phyloP scores from a whole-genome alignment of 768 basidiomycete genomes.

The Termitomyces sp. region DNA sequence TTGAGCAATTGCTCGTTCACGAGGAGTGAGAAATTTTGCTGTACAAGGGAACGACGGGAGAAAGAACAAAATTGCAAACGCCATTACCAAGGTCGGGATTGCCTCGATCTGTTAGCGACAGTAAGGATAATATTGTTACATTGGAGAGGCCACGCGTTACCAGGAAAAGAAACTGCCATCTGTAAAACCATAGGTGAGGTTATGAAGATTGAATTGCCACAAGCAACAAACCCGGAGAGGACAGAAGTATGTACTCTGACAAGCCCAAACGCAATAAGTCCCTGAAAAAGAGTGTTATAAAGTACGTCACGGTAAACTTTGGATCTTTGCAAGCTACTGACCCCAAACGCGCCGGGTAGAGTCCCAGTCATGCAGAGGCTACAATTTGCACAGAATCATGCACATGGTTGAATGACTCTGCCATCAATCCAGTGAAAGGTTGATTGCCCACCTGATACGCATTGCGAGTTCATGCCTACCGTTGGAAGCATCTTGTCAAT shows the following conservation, averaged over 20 bases:
- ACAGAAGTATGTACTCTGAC: slow-evolving; percentile 48
- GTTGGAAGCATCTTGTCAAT: not conserved
- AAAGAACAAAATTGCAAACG: slow-evolving; percentile 41
- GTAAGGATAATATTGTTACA: not conserved
- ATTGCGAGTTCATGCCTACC: slow-evolving; percentile 46
- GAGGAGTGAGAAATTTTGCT: slow-evolving; percentile 46
- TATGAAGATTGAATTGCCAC: slow-evolving; percentile 14
- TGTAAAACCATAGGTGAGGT: slow-evolving; percentile 14
- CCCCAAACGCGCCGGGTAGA: slow-evolving; percentile 52
- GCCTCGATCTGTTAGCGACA: slow-evolving; percentile 41
- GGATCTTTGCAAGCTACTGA: slow-evolving; percentile 13
- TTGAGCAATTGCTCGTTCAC: slow-evolving; percentile 53
- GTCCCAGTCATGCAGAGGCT: slow-evolving; percentile 60
- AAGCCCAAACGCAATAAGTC: slow-evolving; percentile 53
- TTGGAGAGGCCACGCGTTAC: slow-evolving; percentile 22
- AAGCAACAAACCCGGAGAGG: slow-evolving; percentile 30
- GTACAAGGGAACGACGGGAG: slow-evolving; percentile 56
- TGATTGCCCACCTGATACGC: slow-evolving; percentile 38
- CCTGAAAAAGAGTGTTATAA: slow-evolving; percentile 25
- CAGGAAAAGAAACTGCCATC: slow-evolving; percentile 60
- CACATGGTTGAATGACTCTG: not conserved
- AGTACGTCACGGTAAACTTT: too few species aligned
- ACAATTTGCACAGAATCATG: not conserved
- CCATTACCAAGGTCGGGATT: slow-evolving; percentile 55
- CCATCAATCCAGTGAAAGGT: not conserved